phyloP scores from a whole-genome alignment of 768 basidiomycete genomes.

The Pisolithus orientalis region DNA sequence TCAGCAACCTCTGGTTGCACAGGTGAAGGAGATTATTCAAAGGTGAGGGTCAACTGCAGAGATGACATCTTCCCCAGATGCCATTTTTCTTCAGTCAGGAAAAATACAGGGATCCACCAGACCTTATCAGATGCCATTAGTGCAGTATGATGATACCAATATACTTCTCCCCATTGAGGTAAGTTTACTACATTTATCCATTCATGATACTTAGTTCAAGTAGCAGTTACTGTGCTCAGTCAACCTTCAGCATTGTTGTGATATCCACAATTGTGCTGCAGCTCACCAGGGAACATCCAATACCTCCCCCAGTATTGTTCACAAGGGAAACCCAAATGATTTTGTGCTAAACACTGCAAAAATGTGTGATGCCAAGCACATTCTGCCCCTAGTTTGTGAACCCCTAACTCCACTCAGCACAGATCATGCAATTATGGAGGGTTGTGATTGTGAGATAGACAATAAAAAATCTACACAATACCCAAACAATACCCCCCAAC shows the following conservation, averaged over 20 bases:
- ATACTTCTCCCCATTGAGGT: not conserved
- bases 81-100: not conserved
- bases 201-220: not conserved
- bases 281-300: not conserved
- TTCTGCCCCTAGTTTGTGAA: not conserved
- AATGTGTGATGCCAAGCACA: not conserved
- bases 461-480: not conserved
- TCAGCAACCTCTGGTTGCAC: not conserved
- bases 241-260: constrained; percentile 18
- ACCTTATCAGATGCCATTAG: not conserved
- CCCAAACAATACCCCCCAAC: not conserved
- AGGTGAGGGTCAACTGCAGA: not conserved
- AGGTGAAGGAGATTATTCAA: constrained; percentile 1
- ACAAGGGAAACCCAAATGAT: not conserved
- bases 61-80: not conserved
- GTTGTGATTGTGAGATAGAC: not conserved
- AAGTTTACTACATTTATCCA: not conserved
- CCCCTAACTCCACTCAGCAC: not conserved
- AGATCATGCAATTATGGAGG: not conserved
- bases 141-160: not conserved
- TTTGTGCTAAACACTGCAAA: not conserved
- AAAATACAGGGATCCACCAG: not conserved
- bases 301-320: not conserved
- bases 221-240: constrained; percentile 12
- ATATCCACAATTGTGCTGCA: constrained; percentile 6